phyloP scores from a whole-genome alignment of 2,329 filamentous ascomycete genomes.

The Aspergillus arachidicola region DNA sequence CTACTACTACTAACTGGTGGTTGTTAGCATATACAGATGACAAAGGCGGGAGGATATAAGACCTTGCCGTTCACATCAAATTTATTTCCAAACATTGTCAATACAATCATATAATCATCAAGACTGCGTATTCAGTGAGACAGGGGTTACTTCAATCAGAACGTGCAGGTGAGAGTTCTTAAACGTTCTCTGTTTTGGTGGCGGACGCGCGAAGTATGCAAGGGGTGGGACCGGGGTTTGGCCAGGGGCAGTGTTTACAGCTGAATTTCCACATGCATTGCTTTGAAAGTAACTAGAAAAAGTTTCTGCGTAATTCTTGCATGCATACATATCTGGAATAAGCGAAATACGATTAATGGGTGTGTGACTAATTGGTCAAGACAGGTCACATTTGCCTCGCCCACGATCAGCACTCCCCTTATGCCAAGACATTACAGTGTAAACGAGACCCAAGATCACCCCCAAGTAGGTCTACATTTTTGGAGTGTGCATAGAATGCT shows the following conservation, averaged over 20 bases:
- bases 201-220: background rate
- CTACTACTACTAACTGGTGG: slow-evolving; percentile 5
- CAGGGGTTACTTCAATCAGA: background rate
- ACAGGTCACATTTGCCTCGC: background rate
- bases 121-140: background rate
- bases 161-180: background rate
- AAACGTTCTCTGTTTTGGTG: slow-evolving; percentile 3
- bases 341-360: background rate
- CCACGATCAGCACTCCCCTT: background rate
- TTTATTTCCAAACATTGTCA: background rate
- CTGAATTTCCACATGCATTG: background rate
- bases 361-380: background rate
- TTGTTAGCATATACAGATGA: background rate
- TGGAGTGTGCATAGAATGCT: background rate
- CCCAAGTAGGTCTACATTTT: background rate
- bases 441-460: background rate
- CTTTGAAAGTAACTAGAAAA: background rate
- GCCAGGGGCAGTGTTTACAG: background rate
- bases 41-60: background rate
- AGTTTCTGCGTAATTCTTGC: background rate
- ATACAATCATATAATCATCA: background rate
- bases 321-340: background rate
- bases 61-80: slow-evolving; percentile 11
- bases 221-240: background rate
- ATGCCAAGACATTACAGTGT: background rate